Evolutionary conservation across 2,329 filamentous ascomycete species (phyloP).

Genomic region (Nemania bipapillata): DNA sequence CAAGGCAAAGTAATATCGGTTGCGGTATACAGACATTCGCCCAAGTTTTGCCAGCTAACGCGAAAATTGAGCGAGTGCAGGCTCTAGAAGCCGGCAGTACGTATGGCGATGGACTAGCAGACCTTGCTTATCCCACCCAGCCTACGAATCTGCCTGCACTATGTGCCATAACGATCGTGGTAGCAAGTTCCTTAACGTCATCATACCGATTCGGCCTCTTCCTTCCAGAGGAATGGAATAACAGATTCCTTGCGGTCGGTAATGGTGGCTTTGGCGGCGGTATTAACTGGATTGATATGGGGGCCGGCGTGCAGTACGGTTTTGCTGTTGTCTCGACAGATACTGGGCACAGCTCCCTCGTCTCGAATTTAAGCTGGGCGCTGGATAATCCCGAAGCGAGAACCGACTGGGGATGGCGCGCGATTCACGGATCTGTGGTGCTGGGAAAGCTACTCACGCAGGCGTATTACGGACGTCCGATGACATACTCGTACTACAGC

Average conservation of each 20-base stretch:
- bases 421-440: conserved; percentile 61
- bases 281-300: conserved; percentile 53
- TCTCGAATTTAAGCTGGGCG: conserved; percentile 54
- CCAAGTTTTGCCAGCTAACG: conserved; percentile 43
- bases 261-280: conserved; percentile 55
- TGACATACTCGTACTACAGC: conserved; percentile 63
- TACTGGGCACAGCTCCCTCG: conserved; percentile 56
- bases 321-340: conserved; percentile 58
- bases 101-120: conserved; percentile 53
- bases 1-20: conserved; percentile 26
- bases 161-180: conserved; percentile 54
- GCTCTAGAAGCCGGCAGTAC: conserved; percentile 49
- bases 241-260: conserved; percentile 53
- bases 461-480: conserved; percentile 59
- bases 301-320: conserved; percentile 52
- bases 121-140: conserved; percentile 52
- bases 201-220: conserved; percentile 55
- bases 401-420: conserved; percentile 55
- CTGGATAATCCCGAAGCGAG: conserved; percentile 51
- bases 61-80: conserved; percentile 48
- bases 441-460: conserved; percentile 60
- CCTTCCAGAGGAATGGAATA: conserved; percentile 54
- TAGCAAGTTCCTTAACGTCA: conserved; percentile 50
- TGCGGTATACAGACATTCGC: conserved; percentile 42
- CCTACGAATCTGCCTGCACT: conserved; percentile 54